A percentile compares a stretch with the other conserved stretches of the same genome.
phyloP scores from a whole-genome alignment of 75 land plant species.

The Cupressus sempervirens region DNA sequence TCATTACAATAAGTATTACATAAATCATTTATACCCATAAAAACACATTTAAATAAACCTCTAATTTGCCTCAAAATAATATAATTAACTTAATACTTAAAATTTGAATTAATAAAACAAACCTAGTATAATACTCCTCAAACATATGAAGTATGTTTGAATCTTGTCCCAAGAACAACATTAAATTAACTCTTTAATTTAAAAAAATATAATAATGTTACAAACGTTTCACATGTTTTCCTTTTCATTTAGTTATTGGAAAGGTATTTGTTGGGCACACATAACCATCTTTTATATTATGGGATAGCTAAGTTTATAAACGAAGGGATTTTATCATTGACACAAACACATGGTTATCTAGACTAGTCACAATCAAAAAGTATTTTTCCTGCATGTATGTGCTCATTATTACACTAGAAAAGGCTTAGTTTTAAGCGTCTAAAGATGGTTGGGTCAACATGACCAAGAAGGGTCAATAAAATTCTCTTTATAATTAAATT shows the following conservation, averaged over 20 bases:
- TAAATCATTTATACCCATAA: too few species aligned
- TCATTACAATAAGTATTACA: too few species aligned
- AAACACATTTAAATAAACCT: too few species aligned
- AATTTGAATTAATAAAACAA: too few species aligned
- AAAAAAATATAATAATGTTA: neutral
- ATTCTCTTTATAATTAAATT: neutral
- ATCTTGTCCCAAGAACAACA: neutral
- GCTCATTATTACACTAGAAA: neutral
- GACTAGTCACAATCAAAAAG: neutral
- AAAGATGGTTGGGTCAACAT: slow-evolving; percentile 1
- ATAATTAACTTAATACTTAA: too few species aligned
- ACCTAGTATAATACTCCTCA: too few species aligned
- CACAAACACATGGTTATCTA: neutral
- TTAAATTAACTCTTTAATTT: too few species aligned
- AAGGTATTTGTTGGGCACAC: neutral
- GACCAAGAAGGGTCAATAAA: neutral
- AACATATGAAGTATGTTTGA: too few species aligned
- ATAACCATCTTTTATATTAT: neutral
- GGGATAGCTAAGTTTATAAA: neutral
- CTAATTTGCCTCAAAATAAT: too few species aligned
- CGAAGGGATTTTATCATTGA: neutral
- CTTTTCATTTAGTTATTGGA: neutral
- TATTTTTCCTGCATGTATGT: neutral
- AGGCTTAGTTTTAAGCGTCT: neutral
- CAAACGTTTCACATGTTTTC: neutral